Evolutionary conservation across 345 rosid genomes (phyloP).

Genomic region (Populus alba): DNA sequence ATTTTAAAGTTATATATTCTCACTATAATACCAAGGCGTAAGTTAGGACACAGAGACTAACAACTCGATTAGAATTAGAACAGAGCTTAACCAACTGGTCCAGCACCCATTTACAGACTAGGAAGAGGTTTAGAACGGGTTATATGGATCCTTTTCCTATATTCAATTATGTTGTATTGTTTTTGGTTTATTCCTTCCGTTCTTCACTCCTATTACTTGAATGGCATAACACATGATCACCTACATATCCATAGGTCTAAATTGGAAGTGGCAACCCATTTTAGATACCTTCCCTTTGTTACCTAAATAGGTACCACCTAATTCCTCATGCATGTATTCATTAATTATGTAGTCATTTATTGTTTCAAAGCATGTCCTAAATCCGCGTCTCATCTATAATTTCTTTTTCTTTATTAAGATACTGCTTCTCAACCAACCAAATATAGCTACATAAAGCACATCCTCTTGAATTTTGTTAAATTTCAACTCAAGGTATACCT

Average conservation of each 20-base stretch:
- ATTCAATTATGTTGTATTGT: neutral
- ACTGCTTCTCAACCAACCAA: neutral
- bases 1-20: neutral
- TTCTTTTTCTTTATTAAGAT: neutral
- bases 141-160: neutral
- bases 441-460: neutral
- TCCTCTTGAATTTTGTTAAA: neutral
- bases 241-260: neutral
- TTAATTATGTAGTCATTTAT: neutral
- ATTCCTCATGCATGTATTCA: neutral
- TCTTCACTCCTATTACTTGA: neutral
- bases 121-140: neutral
- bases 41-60: neutral
- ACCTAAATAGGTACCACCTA: neutral
- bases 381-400: neutral
- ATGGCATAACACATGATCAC: neutral
- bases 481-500: neutral
- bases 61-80: neutral
- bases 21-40: neutral
- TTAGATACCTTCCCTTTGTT: neutral
- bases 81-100: neutral
- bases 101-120: neutral
- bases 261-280: neutral
- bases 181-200: neutral
- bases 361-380: neutral